Conservation (phyloP, 2,329 filamentous ascomycete species). For the Cytospora mali region DNA sequence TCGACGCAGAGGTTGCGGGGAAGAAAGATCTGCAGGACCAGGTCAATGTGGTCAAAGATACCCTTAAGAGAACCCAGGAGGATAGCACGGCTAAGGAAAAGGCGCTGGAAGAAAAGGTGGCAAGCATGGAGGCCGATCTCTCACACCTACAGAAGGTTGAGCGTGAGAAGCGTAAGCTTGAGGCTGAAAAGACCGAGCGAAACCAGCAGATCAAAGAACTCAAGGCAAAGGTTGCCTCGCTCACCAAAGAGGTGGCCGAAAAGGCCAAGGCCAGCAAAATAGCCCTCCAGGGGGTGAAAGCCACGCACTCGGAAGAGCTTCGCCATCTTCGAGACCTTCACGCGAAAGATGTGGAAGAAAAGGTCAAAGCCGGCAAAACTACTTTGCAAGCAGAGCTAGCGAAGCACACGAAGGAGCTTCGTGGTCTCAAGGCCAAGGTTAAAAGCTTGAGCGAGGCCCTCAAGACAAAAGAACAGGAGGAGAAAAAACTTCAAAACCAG, state of each 20-base stretch:
- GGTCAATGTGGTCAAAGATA: not conserved
- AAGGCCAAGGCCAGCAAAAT: no score
- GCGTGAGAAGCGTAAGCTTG: not conserved
- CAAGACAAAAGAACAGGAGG: not conserved
- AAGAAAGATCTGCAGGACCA: not conserved
- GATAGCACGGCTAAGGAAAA: not conserved
- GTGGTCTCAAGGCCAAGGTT: not conserved
- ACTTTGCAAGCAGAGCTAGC: not conserved
- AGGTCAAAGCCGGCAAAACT: not conserved
- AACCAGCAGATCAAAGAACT: no score
- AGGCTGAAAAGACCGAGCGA: not conserved
- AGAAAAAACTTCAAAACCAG: not conserved
- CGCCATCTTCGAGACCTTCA: not conserved
- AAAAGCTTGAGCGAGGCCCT: not conserved
- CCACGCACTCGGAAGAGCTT: not conserved
- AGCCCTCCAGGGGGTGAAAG: not conserved
- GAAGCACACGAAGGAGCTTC: not conserved
- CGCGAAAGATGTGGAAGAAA: no score
- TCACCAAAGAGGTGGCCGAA: not conserved
- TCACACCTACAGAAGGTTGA: not conserved
- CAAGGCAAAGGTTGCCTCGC: not conserved
- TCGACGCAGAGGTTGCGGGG: not conserved
- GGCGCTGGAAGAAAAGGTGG: not conserved
- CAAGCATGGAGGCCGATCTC: not conserved
- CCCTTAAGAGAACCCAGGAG: not conserved